Evolutionary conservation across 2,329 filamentous ascomycete species (phyloP).

Genomic region (Aspergillus sp.): DNA sequence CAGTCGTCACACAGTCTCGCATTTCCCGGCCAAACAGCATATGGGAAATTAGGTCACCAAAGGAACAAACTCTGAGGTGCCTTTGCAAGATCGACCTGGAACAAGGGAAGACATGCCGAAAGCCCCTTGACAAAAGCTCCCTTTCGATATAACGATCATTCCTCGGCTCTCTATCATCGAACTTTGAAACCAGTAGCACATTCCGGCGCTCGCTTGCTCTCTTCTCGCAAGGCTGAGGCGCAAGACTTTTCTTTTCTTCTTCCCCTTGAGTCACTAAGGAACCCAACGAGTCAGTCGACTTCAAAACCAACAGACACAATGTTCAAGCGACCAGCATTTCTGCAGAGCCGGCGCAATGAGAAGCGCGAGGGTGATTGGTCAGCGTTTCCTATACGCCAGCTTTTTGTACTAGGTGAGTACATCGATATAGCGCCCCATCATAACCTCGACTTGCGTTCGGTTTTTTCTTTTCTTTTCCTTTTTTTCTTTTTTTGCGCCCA

Average conservation of each 20-base stretch:
- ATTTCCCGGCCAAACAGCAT: conserved; percentile 8
- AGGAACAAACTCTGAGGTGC: conserved; percentile 4
- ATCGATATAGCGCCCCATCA: conserved; percentile 20
- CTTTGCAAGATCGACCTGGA: conserved; percentile 8
- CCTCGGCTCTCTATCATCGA: conserved; percentile 30
- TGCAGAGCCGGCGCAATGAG: conserved; percentile 31
- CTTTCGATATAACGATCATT: conserved; percentile 24
- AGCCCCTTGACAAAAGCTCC: conserved; percentile 18
- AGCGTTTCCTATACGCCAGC: conserved; percentile 58
- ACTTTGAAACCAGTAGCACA: conserved; percentile 27
- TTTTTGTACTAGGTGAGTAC: conserved; percentile 49
- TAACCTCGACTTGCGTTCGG: background rate
- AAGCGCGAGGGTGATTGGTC: conserved; percentile 35
- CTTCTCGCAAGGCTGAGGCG: conserved; percentile 14
- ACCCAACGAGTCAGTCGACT: background rate
- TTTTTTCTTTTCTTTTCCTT: background rate
- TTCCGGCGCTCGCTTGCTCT: conserved; percentile 19
- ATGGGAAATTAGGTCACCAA: conserved; percentile 4
- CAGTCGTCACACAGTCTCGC: conserved; percentile 14
- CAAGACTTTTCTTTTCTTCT: conserved; percentile 11
- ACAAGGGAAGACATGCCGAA: conserved; percentile 24
- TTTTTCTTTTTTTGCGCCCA: conserved; percentile 11
- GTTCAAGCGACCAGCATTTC: conserved; percentile 35
- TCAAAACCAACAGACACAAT: conserved; percentile 21
- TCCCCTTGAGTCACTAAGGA: background rate